Conservation (phyloP, 352 stramenopile species). For the Pythium chondricola region DNA sequence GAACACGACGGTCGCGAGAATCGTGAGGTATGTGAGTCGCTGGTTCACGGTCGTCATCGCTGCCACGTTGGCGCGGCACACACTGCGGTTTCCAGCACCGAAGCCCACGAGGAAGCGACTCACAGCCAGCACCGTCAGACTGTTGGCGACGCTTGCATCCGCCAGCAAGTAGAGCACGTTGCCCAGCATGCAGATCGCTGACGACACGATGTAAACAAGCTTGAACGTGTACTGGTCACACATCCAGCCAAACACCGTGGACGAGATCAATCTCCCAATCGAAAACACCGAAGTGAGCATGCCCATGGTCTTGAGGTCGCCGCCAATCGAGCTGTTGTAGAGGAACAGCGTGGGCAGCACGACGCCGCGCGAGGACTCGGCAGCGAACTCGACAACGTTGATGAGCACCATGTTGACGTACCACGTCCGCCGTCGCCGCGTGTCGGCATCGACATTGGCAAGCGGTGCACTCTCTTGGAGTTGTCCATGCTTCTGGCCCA, state of each 20-base stretch:
- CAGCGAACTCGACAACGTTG: slow-evolving; percentile 47
- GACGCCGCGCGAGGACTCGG: slow-evolving; percentile 50
- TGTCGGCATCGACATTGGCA: no score
- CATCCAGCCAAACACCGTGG: slow-evolving; percentile 53
- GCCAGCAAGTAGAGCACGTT: slow-evolving; percentile 58
- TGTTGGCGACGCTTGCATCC: slow-evolving; percentile 29
- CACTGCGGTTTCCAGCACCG: slow-evolving; percentile 60
- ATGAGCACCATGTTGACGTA: slow-evolving; percentile 56
- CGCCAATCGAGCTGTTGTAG: slow-evolving; percentile 51
- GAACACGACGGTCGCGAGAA: slow-evolving; percentile 67
- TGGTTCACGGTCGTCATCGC: slow-evolving; percentile 54
- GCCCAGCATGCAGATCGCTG: slow-evolving; percentile 33
- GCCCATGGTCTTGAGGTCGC: slow-evolving; percentile 45
- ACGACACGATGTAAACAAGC: slow-evolving; percentile 43
- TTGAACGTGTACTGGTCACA: slow-evolving; percentile 56
- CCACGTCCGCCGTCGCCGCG: slow-evolving; percentile 25
- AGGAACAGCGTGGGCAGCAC: slow-evolving; percentile 64
- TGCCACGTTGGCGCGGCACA: slow-evolving; percentile 65
- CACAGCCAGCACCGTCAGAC: slow-evolving; percentile 30
- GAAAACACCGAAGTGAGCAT: slow-evolving; percentile 63
- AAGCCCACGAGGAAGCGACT: slow-evolving; percentile 69
- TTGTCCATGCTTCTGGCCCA: no score
- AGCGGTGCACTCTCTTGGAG: no score
- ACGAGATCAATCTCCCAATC: slow-evolving; percentile 52
- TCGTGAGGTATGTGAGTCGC: slow-evolving; percentile 51